Evolutionary conservation across 2,329 filamentous ascomycete genomes (phyloP), one percentile per base, ranked within the genome.

Genomic region (Cladosporium sp.): DNA sequence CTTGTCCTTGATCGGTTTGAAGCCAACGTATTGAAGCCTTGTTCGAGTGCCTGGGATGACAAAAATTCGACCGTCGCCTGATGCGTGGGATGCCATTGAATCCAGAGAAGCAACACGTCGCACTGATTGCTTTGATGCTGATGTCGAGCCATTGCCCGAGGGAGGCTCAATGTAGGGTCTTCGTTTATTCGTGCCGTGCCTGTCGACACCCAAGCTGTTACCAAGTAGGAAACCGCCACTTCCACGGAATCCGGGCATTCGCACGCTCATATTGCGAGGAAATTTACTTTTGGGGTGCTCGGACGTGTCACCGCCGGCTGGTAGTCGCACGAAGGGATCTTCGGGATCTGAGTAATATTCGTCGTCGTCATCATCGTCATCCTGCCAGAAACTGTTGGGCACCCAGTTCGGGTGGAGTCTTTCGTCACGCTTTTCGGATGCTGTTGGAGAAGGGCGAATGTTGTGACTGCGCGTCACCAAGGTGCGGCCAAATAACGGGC

Each of bases 381-480:
- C 84, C 46, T 88, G 85, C 86, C 86, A 89, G 75, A 88, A 88
- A n/a, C 82, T 82, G 43, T 83, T 83, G 1, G 87, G 87, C 25
- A 84, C 81, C 87, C 87, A 89, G 72, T 88, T 86, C 1, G 87
- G 86, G 68, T 88, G 83, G 6, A 87, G 74, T 48, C 80, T 81
- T 51, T 79, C 79, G 63, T 86, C 60, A 8, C 60, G 60, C 49
- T 63, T 63, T 16, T 63, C 60, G 16, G 60, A 26, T 30, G 81
- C 56, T 65, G 26, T 43, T 61, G 64, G 32, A 46, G 53, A 56
- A 21, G 67, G 63, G n/a, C 59, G 73, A 69, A 23, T 68, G 3
- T 66, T 59, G 16, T 49, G 63, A 25, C 51, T 63, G 57, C 28
- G 49, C 1, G 60, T 63, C 5, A 63, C 60, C 16, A 54, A 30